Evolutionary conservation across 257 asterid species (phyloP), one percentile per base, ranked within the genome.

Genomic region (Voacanga thouarsii): DNA sequence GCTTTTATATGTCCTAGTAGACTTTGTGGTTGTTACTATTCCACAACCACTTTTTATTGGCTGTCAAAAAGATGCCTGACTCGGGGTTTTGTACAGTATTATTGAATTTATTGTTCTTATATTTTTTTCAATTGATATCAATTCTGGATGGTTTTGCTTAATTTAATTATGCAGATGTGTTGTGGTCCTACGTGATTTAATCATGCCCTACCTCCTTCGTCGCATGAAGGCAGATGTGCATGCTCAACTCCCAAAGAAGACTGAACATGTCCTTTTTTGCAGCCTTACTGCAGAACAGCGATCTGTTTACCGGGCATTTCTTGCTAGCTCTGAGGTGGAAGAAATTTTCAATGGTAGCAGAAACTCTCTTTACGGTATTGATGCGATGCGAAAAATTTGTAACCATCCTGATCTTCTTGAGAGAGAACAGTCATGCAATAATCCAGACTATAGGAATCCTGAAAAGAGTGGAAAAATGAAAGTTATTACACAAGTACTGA

Each of bases 331-430:
- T 16, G 99, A 96, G 79, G 99, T 96, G 57, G 99, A 96, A 83
- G 89, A 92, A 77, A 96, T 96, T 78, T 89, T 96, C 55, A 91
- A 92, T 82, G 99, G 99, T 71, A 90, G 75, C 89, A 90, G 91
- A 74, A 96, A 96, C 79, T 90, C 99, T 45, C 90, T 96, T 1
- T 96, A 78, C 60, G 99, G 99, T 79, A 96, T 96, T 75, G 99
- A 96, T 82, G 94, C 93, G 75, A 88, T 96, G 98, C 97, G 99
- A 28, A 96, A 96, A 83, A 92, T 96, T 81, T 96, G 98, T 88
- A 96, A 96, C 85, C 99, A 96, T 83, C 99, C 99, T 4, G 99
- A 96, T 83, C 96, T 96, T 78, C 95, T 93, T 5, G 99, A 96
- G 90, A 93, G 99, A 83, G 99, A 96, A 76, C 97, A 92, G 80